A percentile compares a stretch with the other conserved stretches of the same genome.
Conservation (phyloP, 306 rosid genomes). For the Malus sylvestris region DNA sequence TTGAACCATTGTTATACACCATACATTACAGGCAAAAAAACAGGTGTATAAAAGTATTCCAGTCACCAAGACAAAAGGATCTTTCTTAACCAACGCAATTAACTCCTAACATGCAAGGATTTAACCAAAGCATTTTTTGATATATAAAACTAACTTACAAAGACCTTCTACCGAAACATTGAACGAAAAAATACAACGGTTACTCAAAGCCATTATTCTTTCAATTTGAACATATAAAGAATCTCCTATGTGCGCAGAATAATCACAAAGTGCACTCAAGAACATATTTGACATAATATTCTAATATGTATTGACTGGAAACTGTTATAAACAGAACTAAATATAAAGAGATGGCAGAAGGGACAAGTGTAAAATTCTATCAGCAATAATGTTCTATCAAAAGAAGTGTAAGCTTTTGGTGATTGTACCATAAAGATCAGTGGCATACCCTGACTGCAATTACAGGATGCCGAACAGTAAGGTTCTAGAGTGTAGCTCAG, state of each 20-base stretch:
- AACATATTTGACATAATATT: neutral
- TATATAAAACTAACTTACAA: neutral
- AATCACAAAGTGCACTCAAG: neutral
- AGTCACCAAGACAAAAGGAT: neutral
- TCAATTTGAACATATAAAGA: neutral
- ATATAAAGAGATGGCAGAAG: neutral
- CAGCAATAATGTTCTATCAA: neutral
- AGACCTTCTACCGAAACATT: neutral
- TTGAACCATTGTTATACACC: neutral
- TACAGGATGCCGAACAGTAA: conserved; percentile 82
- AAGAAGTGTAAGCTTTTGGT: conserved; percentile 12
- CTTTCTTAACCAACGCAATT: neutral
- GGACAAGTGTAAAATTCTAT: neutral
- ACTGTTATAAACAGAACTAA: neutral
- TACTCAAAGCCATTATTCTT: neutral
- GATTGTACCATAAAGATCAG: conserved; percentile 20
- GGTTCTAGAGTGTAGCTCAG: conserved; percentile 37
- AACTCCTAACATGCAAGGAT: neutral
- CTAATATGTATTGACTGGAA: neutral
- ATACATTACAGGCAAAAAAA: neutral
- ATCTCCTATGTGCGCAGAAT: neutral
- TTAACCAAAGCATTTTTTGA: neutral
- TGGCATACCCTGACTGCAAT: conserved; percentile 67
- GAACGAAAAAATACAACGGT: neutral
- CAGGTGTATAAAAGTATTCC: neutral